These are phyloP conservation scores for Volvariella surrecta DNA, from an alignment of 1,284 basidiomycete genomes.

Conservation along the genomic window DNA sequence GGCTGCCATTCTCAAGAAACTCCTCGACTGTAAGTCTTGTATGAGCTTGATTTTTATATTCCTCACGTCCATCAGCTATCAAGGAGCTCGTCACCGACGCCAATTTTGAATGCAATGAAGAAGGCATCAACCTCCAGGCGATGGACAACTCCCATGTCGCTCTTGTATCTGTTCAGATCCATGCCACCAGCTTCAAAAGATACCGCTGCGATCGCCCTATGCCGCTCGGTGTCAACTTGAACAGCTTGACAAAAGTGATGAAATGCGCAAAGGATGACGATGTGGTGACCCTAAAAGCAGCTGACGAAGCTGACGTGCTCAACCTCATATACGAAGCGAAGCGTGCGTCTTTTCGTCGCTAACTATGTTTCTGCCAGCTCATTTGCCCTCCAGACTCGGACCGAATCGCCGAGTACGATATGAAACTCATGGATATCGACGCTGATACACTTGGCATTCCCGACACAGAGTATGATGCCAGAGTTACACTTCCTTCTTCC, in stretches of 20 bases:
- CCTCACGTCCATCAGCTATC: constrained; percentile 55
- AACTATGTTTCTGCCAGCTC: no score
- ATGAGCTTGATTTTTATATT: constrained; percentile 3
- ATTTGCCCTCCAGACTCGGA: constrained; percentile 53
- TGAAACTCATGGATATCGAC: constrained; percentile 99
- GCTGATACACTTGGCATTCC: constrained; percentile 93
- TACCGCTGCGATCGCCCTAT: constrained; percentile 97
- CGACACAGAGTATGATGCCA: constrained; percentile 97
- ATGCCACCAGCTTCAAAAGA: constrained; percentile 72
- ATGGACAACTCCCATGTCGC: constrained; percentile 99
- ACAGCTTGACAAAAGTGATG: constrained; percentile 89
- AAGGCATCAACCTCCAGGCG: constrained; percentile 91
- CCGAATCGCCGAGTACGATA: constrained; percentile 95
- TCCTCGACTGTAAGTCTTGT: constrained; percentile 68
- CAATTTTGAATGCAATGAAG: constrained; percentile 97
- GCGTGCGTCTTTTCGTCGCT: constrained; percentile 56
- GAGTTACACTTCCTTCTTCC: constrained; percentile 78
- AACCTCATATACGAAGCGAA: constrained; percentile 89
- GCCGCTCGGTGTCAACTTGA: constrained; percentile 88
- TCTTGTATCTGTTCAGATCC: constrained; percentile 80
- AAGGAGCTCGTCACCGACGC: constrained; percentile 97
- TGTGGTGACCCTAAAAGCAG: constrained; percentile 84
- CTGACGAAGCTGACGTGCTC: constrained; percentile 87
- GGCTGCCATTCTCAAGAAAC: constrained; percentile 78
- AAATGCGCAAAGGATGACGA: constrained; percentile 98